Evolutionary conservation across 2,329 filamentous ascomycete species (phyloP).

Genomic region (Diaporthe vaccinii): DNA sequence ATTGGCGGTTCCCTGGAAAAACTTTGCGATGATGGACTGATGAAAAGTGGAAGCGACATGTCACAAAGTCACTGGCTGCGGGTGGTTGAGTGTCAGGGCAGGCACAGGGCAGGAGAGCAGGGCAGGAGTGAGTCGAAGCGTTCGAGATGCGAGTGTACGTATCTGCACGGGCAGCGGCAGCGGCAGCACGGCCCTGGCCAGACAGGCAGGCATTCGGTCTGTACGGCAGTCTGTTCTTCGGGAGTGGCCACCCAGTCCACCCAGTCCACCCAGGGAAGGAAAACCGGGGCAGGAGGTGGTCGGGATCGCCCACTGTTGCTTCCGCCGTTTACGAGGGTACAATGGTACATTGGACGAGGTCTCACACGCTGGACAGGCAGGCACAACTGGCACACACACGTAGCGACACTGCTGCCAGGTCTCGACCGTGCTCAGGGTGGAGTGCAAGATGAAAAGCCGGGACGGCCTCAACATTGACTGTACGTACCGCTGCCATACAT

Average conservation of each 20-base stretch:
- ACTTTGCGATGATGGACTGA: slow-evolving; percentile 40
- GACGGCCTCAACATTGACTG: background rate
- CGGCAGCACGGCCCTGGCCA: background rate
- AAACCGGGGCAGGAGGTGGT: slow-evolving; percentile 20
- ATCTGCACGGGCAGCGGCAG: background rate
- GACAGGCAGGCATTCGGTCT: background rate
- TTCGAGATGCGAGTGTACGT: slow-evolving; percentile 12
- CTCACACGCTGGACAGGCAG: background rate
- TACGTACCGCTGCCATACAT: no score
- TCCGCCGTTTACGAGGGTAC: slow-evolving; percentile 30
- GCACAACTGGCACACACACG: background rate
- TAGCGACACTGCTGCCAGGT: background rate
- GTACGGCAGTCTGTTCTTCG: slow-evolving; percentile 4
- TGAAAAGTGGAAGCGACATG: slow-evolving; percentile 41
- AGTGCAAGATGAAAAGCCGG: slow-evolving; percentile 37
- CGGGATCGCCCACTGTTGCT: slow-evolving; percentile 25
- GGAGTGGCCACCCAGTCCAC: slow-evolving; percentile 18
- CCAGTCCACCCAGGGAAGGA: background rate
- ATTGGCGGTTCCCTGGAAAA: slow-evolving; percentile 38
- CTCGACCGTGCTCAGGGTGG: slow-evolving; percentile 12
- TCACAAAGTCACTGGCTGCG: slow-evolving; percentile 33
- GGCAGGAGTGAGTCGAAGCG: background rate
- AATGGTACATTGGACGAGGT: slow-evolving; percentile 26
- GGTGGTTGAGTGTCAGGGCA: slow-evolving; percentile 24
- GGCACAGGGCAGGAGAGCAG: background rate